Percentiles rank a stretch among this genome's conserved stretches.
Conservation (phyloP, 2,329 filamentous ascomycete species). For the Ceratocystis lukuohia region DNA sequence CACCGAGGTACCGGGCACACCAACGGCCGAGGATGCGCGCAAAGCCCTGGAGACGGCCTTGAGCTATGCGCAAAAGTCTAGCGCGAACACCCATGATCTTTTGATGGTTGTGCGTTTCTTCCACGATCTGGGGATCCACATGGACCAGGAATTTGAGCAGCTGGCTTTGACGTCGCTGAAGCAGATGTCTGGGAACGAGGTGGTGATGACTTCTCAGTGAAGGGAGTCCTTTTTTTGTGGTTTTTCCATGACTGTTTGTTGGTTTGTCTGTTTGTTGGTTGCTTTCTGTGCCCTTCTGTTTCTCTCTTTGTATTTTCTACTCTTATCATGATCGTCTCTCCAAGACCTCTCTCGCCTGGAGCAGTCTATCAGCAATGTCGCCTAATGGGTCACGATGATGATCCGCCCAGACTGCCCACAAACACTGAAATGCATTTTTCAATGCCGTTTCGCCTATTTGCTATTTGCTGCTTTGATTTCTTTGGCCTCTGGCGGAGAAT, state of each 20-base stretch:
- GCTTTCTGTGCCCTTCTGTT: background rate
- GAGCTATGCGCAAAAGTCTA: slow-evolving; percentile 18
- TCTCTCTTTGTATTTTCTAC: background rate
- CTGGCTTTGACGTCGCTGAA: background rate
- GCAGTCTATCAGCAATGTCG: slow-evolving; percentile 1
- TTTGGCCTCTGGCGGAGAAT: background rate
- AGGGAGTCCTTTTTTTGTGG: background rate
- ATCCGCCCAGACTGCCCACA: background rate
- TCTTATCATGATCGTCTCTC: slow-evolving; percentile 18
- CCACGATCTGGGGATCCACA: slow-evolving; percentile 16
- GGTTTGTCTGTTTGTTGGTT: background rate
- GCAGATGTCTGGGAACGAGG: background rate
- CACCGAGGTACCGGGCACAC: background rate
- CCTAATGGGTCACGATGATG: background rate
- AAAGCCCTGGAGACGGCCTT: slow-evolving; percentile 19
- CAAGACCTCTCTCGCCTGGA: background rate
- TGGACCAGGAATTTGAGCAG: background rate
- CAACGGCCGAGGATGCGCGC: slow-evolving; percentile 19
- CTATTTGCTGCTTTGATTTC: background rate
- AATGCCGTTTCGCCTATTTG: slow-evolving; percentile 4
- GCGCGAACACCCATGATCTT: slow-evolving; percentile 15
- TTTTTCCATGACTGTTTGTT: background rate
- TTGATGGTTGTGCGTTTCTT: slow-evolving; percentile 20
- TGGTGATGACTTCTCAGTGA: background rate
- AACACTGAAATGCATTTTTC: background rate